Evolutionary conservation across 192 early-diverging fungal species (phyloP), one percentile per base, ranked within the genome.

Genomic region (Radiomyces spectabilis): DNA sequence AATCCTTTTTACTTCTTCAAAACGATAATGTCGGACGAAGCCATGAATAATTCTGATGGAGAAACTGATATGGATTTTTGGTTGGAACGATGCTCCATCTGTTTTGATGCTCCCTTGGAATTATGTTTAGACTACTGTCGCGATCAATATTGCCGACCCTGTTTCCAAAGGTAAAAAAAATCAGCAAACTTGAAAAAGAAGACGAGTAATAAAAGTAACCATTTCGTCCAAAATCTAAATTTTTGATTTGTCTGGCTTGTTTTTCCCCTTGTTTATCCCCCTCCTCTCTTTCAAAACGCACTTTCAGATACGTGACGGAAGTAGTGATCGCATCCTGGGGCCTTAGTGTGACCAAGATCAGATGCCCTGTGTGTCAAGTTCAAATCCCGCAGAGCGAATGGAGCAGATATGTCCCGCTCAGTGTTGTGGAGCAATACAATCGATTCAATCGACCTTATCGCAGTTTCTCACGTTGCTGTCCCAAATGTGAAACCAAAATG

Each of bases 321-420:
- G 73, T 77, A 5, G 78, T 80, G 37, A 72, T 60, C 26, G 72
- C 69, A 51, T 81, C 79, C n/a, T 81, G 79, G 79, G 79, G 79
- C 16, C 65, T 81, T 9, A 60, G 62, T 42, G 65, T 78, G n/a
- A 81, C 76, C 8, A 69, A 72, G 40, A 76, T 81, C 53, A 75
- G 67, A 42, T 81, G 79, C 47, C 79, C 79, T 40, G 79, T 81
- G 12, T 81, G 79, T 49, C 73, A 71, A 45, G 71, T 67, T 10
- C 30, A 37, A n/a, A 66, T 81, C 22, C 57, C 74, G 33, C 65
- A 72, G 16, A 46, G 61, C 18, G 79, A 81, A 65, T 81, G 79
- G 79, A 68, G 66, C 55, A 66, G 69, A 66, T 81, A 74, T 52
- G 79, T 81, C 1, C 71, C 74, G 26, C 52, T 61, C 30, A 41